Evolutionary conservation across 2,329 filamentous ascomycete species (phyloP).

Genomic region (Lasiodiplodia hormozganensis): DNA sequence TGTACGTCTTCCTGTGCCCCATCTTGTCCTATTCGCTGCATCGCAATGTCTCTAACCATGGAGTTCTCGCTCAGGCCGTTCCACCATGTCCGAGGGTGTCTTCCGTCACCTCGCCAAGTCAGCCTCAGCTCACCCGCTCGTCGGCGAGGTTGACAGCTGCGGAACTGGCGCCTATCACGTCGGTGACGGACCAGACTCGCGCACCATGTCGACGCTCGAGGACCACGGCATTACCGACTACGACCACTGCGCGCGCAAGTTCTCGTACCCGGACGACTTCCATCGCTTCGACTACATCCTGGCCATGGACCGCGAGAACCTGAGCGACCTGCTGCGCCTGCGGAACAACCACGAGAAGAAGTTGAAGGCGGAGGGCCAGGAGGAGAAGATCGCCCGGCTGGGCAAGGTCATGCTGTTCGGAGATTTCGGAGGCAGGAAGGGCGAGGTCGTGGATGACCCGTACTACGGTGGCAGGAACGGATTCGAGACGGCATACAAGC

Average conservation of each 20-base stretch:
- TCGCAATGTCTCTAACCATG: background rate
- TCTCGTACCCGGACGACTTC: constrained; percentile 74
- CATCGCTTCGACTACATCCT: constrained; percentile 89
- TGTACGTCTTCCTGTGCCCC: constrained; percentile 58
- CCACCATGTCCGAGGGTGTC: constrained; percentile 95
- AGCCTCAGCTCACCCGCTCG: constrained; percentile 52
- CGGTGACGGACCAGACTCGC: constrained; percentile 76
- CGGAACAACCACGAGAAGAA: constrained; percentile 59
- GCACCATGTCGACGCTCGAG: constrained; percentile 81
- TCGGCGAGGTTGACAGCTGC: constrained; percentile 81
- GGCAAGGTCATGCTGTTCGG: constrained; percentile 81
- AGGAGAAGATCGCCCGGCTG: constrained; percentile 43
- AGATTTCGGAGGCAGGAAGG: constrained; percentile 69
- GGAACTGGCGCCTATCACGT: constrained; percentile 90
- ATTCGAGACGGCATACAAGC: constrained; percentile 86
- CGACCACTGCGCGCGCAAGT: constrained; percentile 76
- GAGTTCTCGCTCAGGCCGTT: constrained; percentile 59
- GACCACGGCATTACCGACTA: constrained; percentile 79
- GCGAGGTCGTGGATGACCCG: constrained; percentile 81
- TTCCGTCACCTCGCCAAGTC: constrained; percentile 74
- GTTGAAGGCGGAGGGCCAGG: constrained; percentile 44
- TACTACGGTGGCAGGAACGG: constrained; percentile 89
- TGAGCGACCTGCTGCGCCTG: constrained; percentile 71
- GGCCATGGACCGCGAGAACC: constrained; percentile 89
- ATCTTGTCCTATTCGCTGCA: constrained; percentile 42